Evolutionary conservation across 139 green algal species (phyloP), one percentile per base, ranked within the genome.

Genomic region (Pycnococcus provasolii): DNA sequence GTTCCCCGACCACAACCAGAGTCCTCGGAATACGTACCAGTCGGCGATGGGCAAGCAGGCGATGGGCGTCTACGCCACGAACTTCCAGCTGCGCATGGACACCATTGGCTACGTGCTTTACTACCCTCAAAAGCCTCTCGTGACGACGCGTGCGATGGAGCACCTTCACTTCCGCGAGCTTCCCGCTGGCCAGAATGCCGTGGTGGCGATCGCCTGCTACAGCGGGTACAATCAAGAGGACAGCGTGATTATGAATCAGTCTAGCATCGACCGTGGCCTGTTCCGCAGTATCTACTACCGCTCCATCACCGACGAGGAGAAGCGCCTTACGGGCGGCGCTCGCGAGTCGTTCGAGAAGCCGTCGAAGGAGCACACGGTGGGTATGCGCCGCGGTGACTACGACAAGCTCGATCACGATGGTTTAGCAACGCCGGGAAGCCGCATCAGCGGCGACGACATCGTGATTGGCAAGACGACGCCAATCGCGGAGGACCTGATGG

Each of bases 161-260:
- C 60, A 84, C 55, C 44, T 85, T 53, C 79, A 85, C 71, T 85
- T 85, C 70, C 64, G 79, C 0, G 77, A 91, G 68, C 77, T 89
- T 55, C 84, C 84, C 4, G 84, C 85, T 2, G 79, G 77, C n/a
- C 37, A 52, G 52, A 97, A 96, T 73, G 87, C 89, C 53, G 92
- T 98, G 53, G 91, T 98, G 53, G 92, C 89, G 44, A 97, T 98
- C 72, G 80, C 84, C 39, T 95, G 84, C 81, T 98, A 99, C 83
- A 89, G 79, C 15, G 93, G 93, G 1, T 99, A 97, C 84, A 99
- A 99, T 85, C 93, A 99, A 84, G 93, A 99, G 72, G 93, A 99
- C 75, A 94, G 83, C 6, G 82, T 96, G 39, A 97, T 99, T 84
- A 91, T 97, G 83, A 96, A 95, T 79, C 85, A 92, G 64, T 89